phyloP scores from a whole-genome alignment of 306 rosid genomes.

The Mucuna pruriens region DNA sequence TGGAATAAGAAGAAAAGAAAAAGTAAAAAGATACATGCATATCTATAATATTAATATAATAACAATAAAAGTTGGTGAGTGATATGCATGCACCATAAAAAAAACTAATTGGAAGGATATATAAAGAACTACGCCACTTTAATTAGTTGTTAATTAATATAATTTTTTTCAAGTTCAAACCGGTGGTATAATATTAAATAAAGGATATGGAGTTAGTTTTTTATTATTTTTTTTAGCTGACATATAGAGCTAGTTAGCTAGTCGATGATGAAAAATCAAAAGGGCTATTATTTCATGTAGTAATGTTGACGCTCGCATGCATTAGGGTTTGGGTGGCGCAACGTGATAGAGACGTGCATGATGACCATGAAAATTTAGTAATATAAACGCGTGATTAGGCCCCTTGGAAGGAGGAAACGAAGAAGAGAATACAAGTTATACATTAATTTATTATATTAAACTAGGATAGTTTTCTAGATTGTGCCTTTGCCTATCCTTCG shows the following conservation, averaged over 20 bases:
- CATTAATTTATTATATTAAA: neutral
- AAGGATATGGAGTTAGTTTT: neutral
- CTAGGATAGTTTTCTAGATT: neutral
- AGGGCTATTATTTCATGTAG: conserved; percentile 52
- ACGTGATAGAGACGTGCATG: conserved; percentile 92
- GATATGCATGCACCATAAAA: conserved; percentile 56
- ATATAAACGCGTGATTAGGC: conserved; percentile 37
- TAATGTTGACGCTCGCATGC: conserved; percentile 58
- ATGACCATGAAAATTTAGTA: conserved; percentile 47
- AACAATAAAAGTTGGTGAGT: conserved; percentile 37
- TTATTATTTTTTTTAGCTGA: conserved; percentile 14
- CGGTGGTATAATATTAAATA: conserved; percentile 11
- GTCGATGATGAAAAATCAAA: conserved; percentile 42
- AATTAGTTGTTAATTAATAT: conserved; percentile 13
- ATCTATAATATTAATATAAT: neutral
- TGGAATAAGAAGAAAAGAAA: neutral
- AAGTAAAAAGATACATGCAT: neutral
- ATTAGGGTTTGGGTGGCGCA: conserved; percentile 57
- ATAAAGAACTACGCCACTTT: neutral
- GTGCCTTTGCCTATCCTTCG: conserved; percentile 57
- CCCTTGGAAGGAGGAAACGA: conserved; percentile 27
- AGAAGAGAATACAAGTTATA: neutral
- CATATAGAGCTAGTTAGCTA: conserved; percentile 25
- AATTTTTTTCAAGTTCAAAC: conserved; percentile 12
- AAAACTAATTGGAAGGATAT: conserved; percentile 8